These are phyloP conservation scores for Limnomonas spitsbergensis DNA, from an alignment of 139 green algal species.

Conservation along the genomic window DNA sequence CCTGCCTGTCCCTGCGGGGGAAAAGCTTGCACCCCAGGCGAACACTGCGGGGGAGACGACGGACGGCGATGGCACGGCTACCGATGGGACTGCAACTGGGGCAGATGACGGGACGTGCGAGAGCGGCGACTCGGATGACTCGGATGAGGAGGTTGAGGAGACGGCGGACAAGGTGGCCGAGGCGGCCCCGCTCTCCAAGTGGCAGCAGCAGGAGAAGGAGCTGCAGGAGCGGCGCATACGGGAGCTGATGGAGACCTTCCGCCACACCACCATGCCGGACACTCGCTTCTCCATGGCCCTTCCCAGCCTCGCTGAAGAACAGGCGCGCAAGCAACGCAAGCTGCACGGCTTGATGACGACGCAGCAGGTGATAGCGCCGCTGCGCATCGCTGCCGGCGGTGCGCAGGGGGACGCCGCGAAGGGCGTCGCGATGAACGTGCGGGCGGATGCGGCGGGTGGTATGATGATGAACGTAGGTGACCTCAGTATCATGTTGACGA, in stretches of 20 bases:
- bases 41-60: too few species aligned
- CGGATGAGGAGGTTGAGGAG: background rate
- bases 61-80: too few species aligned
- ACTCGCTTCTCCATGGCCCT: background rate
- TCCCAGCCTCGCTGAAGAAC: background rate
- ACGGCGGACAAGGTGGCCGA: too few species aligned
- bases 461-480: background rate
- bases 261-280: background rate
- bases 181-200: background rate
- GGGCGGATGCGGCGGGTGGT: background rate
- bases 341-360: background rate
- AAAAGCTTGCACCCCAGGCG: too few species aligned
- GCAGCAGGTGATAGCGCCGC: background rate
- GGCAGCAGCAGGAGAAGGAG: background rate
- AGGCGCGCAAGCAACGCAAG: background rate
- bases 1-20: too few species aligned
- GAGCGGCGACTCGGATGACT: background rate
- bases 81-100: too few species aligned
- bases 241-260: background rate
- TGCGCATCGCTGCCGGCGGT: background rate
- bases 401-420: background rate
- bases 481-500: background rate
- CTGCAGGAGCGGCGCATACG: background rate
- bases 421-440: background rate
- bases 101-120: background rate